Conservation (phyloP, 2,329 filamentous ascomycete genomes). For the Ceratocystis diversiconidia region DNA sequence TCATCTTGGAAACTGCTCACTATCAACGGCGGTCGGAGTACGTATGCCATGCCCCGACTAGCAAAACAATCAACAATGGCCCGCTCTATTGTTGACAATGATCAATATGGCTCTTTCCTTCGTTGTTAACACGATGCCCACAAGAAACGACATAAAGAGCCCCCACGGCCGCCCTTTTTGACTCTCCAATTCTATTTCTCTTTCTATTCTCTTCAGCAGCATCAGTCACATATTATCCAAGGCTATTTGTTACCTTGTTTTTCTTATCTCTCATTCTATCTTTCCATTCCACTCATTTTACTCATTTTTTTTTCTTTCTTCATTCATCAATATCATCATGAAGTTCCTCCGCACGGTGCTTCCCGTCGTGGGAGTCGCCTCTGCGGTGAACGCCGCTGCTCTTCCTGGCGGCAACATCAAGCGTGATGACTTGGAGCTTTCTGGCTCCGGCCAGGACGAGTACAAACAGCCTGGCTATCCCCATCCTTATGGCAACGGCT, state of each 20-base stretch:
- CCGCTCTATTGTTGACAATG: not conserved
- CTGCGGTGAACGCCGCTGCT: slow-evolving; percentile 16
- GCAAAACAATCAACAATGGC: not conserved
- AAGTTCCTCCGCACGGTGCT: slow-evolving; percentile 18
- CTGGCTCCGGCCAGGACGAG: slow-evolving; percentile 7
- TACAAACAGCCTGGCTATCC: slow-evolving; percentile 15
- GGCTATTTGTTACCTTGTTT: slow-evolving; percentile 14
- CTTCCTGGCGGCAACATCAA: slow-evolving; percentile 9
- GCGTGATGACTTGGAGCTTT: slow-evolving; percentile 14
- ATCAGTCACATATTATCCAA: slow-evolving; percentile 13
- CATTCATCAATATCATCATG: slow-evolving; percentile 15
- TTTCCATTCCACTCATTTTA: slow-evolving; percentile 7
- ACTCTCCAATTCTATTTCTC: not conserved
- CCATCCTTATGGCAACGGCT: slow-evolving; percentile 11
- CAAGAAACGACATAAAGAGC: slow-evolving; percentile 9
- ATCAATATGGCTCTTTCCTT: not conserved
- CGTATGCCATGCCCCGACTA: not conserved
- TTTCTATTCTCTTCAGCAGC: slow-evolving; percentile 12
- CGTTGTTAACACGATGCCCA: not conserved
- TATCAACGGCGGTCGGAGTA: not conserved
- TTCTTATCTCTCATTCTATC: slow-evolving; percentile 14
- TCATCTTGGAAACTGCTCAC: not conserved
- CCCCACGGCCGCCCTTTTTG: not conserved
- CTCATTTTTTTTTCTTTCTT: slow-evolving; percentile 7
- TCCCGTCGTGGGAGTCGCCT: slow-evolving; percentile 18